phyloP scores from a whole-genome alignment of 2,329 filamentous ascomycete genomes.

The Aschersonia sp. region DNA sequence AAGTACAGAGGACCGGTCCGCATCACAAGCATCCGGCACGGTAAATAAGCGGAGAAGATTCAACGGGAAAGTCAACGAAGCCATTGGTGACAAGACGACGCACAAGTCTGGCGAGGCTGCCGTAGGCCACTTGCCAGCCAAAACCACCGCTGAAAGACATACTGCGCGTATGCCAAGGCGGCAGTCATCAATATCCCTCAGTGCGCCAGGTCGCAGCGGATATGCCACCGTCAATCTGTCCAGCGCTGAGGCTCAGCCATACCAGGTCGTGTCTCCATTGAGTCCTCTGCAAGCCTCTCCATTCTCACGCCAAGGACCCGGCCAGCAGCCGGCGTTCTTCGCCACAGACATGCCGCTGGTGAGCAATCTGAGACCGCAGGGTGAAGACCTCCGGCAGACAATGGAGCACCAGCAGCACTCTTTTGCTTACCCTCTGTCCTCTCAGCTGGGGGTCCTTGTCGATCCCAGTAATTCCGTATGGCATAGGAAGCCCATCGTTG shows the following conservation, averaged over 20 bases:
- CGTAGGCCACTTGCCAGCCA: constrained; percentile 3
- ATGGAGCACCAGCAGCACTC: constrained; percentile 59
- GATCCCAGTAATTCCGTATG: constrained; percentile 18
- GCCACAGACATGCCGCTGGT: constrained; percentile 38
- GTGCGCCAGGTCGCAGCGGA: not conserved
- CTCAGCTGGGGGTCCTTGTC: constrained; percentile 15
- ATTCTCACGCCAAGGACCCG: constrained; percentile 8
- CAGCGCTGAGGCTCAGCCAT: constrained; percentile 25
- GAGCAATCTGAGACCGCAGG: constrained; percentile 29
- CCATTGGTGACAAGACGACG: constrained; percentile 1
- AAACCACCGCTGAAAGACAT: not conserved
- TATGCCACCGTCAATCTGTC: constrained; percentile 13
- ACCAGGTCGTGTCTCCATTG: constrained; percentile 35
- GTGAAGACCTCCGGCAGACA: constrained; percentile 44
- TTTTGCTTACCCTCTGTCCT: constrained; percentile 31
- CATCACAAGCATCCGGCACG: constrained; percentile 7
- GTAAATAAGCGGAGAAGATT: constrained; percentile 24
- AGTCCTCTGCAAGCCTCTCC: constrained; percentile 30
- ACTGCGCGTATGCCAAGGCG: not conserved
- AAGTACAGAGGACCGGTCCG: constrained; percentile 25
- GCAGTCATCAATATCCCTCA: constrained; percentile 12
- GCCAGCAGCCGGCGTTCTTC: constrained; percentile 21
- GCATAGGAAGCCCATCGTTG: not conserved
- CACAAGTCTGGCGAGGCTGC: constrained; percentile 2
- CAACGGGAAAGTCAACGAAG: constrained; percentile 2